Conservation (phyloP, 495 filamentous ascomycete genomes). For the Usnea hakonensis region DNA sequence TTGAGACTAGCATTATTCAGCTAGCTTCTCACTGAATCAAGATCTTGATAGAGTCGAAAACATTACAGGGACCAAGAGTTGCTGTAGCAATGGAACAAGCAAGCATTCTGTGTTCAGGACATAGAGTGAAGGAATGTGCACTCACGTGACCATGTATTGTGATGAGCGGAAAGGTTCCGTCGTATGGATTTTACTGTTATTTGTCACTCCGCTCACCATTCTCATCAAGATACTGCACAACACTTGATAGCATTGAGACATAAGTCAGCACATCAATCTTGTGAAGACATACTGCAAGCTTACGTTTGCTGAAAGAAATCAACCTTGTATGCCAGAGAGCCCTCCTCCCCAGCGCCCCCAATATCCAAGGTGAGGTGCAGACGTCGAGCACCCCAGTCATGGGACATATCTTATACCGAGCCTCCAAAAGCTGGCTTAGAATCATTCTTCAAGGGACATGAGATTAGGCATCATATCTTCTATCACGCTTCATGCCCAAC, state of each 20-base stretch:
- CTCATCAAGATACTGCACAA: background rate
- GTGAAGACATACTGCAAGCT: background rate
- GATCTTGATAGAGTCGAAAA: too few relatives aligned
- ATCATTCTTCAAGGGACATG: too few relatives aligned
- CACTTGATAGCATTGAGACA: background rate
- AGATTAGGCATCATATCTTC: too few relatives aligned
- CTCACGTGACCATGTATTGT: background rate
- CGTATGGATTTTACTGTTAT: background rate
- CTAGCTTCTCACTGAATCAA: background rate
- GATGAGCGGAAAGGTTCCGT: background rate
- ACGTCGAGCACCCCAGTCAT: background rate
- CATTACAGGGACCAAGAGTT: too few relatives aligned
- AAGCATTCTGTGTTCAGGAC: background rate
- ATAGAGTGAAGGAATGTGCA: background rate
- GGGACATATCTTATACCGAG: background rate
- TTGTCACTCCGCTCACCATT: background rate
- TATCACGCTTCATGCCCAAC: too few relatives aligned
- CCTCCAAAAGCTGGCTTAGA: too few relatives aligned
- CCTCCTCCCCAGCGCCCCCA: background rate
- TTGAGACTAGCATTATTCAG: background rate
- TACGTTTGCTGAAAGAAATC: background rate
- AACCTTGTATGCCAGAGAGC: background rate
- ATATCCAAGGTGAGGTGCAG: background rate
- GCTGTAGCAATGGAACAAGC: background rate
- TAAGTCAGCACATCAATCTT: background rate